These are phyloP conservation scores for Agaricus subrufescens DNA, from an alignment of 768 basidiomycete genomes.

Conservation along the genomic window DNA sequence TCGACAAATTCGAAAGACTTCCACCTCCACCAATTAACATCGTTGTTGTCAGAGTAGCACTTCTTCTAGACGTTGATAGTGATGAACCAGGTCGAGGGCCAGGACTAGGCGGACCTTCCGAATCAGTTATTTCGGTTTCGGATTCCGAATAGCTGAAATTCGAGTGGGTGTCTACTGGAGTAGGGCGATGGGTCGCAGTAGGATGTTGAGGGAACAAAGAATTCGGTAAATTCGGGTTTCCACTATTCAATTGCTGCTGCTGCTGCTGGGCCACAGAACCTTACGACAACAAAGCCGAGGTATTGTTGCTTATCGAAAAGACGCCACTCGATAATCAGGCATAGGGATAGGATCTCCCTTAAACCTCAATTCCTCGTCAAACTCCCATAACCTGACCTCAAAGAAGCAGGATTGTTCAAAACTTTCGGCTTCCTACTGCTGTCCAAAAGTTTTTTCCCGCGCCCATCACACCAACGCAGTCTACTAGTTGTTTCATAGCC, in stretches of 20 bases:
- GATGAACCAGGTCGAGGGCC: slow-evolving; percentile 77
- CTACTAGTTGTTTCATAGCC: slow-evolving; percentile 83
- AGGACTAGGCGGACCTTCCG: slow-evolving; percentile 64
- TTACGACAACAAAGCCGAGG: slow-evolving; percentile 1
- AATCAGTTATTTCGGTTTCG: slow-evolving; percentile 38
- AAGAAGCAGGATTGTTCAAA: slow-evolving; percentile 18
- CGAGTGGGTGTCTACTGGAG: slow-evolving; percentile 4
- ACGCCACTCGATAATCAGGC: slow-evolving; percentile 25
- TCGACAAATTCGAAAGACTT: slow-evolving; percentile 10
- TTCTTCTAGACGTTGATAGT: slow-evolving; percentile 67
- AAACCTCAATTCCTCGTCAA: slow-evolving; percentile 46
- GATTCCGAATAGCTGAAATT: slow-evolving; percentile 20
- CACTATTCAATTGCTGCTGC: too few species aligned
- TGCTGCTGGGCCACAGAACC: not conserved
- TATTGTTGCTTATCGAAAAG: slow-evolving; percentile 11
- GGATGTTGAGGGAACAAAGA: not conserved
- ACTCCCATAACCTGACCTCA: slow-evolving; percentile 20
- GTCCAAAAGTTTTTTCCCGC: slow-evolving; percentile 81
- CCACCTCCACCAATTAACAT: slow-evolving; percentile 44
- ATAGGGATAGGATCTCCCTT: slow-evolving; percentile 29
- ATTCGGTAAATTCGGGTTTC: not conserved
- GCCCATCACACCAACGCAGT: slow-evolving; percentile 82
- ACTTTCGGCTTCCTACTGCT: slow-evolving; percentile 75
- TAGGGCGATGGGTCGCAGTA: too few species aligned
- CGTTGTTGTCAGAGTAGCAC: slow-evolving; percentile 51